phyloP scores from a whole-genome alignment of 139 green algal genomes.

The Closterium sp. region DNA sequence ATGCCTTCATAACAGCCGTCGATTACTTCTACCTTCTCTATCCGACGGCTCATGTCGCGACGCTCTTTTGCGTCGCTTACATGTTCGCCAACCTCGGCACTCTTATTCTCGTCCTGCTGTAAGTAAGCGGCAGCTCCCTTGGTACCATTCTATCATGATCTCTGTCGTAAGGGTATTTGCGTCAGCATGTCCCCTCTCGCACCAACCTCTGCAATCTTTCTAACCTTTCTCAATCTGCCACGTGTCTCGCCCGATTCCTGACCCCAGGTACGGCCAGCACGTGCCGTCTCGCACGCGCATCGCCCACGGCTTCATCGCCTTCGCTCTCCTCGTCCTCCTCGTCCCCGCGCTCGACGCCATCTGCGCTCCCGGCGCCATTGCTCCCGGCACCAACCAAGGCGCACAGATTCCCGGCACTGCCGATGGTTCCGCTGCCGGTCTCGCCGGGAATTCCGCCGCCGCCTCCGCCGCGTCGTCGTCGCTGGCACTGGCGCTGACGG shows the following conservation, averaged over 20 bases:
- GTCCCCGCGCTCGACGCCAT: conserved; percentile 21
- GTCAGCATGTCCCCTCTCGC: not conserved
- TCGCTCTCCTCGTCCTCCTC: conserved; percentile 44
- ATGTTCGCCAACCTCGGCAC: conserved; percentile 52
- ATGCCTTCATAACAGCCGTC: conserved; percentile 60
- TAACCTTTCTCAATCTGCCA: not conserved
- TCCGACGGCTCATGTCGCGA: conserved; percentile 53
- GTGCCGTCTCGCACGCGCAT: conserved; percentile 19
- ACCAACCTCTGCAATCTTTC: too few relatives aligned
- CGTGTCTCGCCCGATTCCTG: not conserved
- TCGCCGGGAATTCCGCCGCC: not conserved
- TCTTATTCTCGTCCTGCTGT: conserved; percentile 14
- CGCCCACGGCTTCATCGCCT: conserved; percentile 40
- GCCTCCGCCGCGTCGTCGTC: not conserved
- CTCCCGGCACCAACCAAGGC: not conserved
- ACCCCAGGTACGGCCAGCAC: conserved; percentile 28
- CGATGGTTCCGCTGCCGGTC: not conserved
- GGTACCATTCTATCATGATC: too few relatives aligned
- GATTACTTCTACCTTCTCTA: conserved; percentile 62
- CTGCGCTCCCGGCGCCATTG: not conserved
- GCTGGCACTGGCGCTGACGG: conserved; percentile 33
- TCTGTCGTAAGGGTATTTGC: too few relatives aligned
- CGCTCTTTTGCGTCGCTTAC: conserved; percentile 59
- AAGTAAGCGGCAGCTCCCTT: not conserved
- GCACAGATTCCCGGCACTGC: not conserved